Evolutionary conservation across 306 rosid species (phyloP).

Genomic region (Vigna mungo): DNA sequence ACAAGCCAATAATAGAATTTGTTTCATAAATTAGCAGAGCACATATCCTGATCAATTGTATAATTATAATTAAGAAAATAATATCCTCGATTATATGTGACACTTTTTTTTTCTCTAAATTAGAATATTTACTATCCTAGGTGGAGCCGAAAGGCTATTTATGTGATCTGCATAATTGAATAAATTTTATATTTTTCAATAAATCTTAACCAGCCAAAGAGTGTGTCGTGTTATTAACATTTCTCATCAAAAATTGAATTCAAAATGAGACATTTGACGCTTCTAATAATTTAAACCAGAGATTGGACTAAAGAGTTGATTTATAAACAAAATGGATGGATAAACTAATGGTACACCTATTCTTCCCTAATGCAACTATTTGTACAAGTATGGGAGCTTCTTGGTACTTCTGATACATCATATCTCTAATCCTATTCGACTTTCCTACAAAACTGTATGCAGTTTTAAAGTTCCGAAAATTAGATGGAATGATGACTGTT

Average conservation of each 20-base stretch:
- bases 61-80: no score
- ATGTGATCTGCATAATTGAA: no score
- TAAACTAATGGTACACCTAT: conserved; percentile 43
- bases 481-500: conserved; percentile 37
- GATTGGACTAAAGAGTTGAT: not conserved
- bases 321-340: conserved; percentile 36
- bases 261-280: conserved; percentile 1
- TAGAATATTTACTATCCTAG: no score
- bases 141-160: no score
- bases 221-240: not conserved
- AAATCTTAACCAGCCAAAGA: not conserved
- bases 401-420: conserved; percentile 31
- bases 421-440: conserved; percentile 48
- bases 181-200: not conserved
- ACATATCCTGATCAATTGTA: no score
- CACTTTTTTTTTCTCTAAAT: no score
- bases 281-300: not conserved
- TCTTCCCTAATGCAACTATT: conserved; percentile 34
- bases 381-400: conserved; percentile 43
- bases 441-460: conserved; percentile 61
- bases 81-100: no score
- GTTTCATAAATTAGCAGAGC: no score
- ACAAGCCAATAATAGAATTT: no score
- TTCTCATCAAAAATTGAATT: not conserved
- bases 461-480: conserved; percentile 40